Evolutionary conservation across 2,329 filamentous ascomycete genomes (phyloP).

Genomic region (Phyllosticta ampelicida): DNA sequence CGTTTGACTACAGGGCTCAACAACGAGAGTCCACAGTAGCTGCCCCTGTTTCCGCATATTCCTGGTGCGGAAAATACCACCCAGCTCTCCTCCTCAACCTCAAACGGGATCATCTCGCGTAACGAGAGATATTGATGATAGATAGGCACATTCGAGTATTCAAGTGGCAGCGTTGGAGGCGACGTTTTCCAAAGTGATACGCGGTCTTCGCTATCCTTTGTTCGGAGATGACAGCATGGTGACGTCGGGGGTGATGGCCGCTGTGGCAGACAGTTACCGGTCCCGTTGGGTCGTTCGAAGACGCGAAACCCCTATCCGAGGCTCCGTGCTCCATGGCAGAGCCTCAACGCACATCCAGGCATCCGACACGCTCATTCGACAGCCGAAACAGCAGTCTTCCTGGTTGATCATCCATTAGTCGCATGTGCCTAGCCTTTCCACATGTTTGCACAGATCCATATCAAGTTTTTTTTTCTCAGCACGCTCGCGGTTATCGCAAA

Average conservation of each 20-base stretch:
- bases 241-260: neutral
- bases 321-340: neutral
- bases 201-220: neutral
- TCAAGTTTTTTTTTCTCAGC: neutral
- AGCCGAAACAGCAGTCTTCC: neutral
- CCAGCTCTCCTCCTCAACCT: neutral
- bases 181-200: neutral
- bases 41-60: neutral
- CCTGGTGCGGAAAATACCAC: neutral
- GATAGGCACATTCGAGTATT: neutral
- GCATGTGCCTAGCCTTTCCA: neutral
- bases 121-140: neutral
- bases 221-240: neutral
- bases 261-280: neutral
- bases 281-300: neutral
- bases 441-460: neutral
- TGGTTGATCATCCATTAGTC: neutral
- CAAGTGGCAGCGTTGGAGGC: neutral
- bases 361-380: neutral
- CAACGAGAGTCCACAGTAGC: neutral
- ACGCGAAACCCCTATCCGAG: neutral
- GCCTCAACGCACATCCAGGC: neutral
- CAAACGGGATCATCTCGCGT: too few relatives aligned
- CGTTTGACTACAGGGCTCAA: neutral
- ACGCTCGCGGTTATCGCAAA: neutral